Evolutionary conservation across 352 stramenopile genomes (phyloP).

Genomic region (Albugo candida): DNA sequence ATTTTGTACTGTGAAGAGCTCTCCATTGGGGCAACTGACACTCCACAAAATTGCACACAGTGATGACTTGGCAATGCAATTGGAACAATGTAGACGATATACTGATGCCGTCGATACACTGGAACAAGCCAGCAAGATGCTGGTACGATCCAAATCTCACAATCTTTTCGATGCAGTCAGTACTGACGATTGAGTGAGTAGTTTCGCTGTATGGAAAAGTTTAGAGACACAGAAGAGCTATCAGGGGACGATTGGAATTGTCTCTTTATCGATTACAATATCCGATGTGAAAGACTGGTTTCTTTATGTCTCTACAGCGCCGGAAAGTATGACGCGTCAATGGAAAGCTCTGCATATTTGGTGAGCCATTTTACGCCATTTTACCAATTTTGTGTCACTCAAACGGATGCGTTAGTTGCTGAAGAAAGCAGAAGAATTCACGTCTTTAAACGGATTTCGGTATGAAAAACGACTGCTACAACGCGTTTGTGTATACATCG

Average conservation of each 20-base stretch:
- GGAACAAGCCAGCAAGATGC: constrained; percentile 47
- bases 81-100: constrained; percentile 35
- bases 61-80: constrained; percentile 29
- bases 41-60: constrained; percentile 40
- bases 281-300: constrained; percentile 52
- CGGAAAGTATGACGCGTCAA: constrained; percentile 17
- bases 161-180: not conserved
- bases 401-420: constrained; percentile 15
- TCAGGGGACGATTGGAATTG: constrained; percentile 36
- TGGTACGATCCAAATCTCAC: constrained; percentile 13
- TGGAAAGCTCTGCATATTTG: constrained; percentile 44
- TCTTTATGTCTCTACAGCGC: constrained; percentile 42
- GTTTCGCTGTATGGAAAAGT: constrained; percentile 48
- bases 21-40: constrained; percentile 30
- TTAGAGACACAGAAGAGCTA: constrained; percentile 21
- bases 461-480: constrained; percentile 48
- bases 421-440: constrained; percentile 47
- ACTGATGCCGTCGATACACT: constrained; percentile 59
- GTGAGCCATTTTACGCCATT: constrained; percentile 8
- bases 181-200: constrained; percentile 4
- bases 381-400: not conserved
- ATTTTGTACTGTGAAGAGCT: constrained; percentile 12
- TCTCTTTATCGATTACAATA: constrained; percentile 51
- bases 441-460: constrained; percentile 20
- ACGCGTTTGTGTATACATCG: constrained; percentile 35